Base-by-base conservation (phyloP, 768 basidiomycete genomes). In the Termitomyces sp. region DNA sequence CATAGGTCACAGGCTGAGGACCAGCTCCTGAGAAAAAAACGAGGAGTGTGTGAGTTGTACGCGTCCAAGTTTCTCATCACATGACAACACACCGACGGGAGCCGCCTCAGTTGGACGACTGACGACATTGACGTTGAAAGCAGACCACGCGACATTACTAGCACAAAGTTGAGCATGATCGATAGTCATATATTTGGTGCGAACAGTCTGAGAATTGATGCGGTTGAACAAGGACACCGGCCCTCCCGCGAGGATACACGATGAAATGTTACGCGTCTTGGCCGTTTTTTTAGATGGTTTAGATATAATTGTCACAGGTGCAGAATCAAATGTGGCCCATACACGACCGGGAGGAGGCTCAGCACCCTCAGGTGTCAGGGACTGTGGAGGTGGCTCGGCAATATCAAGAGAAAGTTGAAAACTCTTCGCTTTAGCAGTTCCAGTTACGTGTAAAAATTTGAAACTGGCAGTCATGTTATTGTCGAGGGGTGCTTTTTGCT, bases 251-350 rank as follows among this genome's bases (percentile, higher is more conserved):
- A 94, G 83, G 73, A 97, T 94, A 77, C 94, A 96, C 25, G 88
- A 93, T 48, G 88, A 89, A 70, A 91, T 90, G 78, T 92, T 89
- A 77, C 94, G 89, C 68, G 94, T 94, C 79, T 96, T 96, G 60
- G 92, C 92, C 10, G 94, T 96, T 81, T 95, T 96, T 83, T 96
- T 96, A 62, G 94, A 95, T 38, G 95, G 95, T 74, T 97, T 97
- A 69, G 95, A 96, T 69, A 98, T 95, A 76, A 97, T 94, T 50
- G 91, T 89, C 68, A 98, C 89, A 51, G 94, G 92, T 38, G 91
- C 88, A 36, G 94, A 96, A 73, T 93, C 88, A 78, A 97, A 94
- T 37, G 91, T 86, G 9, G 92, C 93, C 94, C 94, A 96, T 61
- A 89, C 73, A 61, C 91, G 89, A 64, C 89, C 90, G 64, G 75